Evolutionary conservation across 768 basidiomycete species (phyloP).

Genomic region (Mycena indigotica): DNA sequence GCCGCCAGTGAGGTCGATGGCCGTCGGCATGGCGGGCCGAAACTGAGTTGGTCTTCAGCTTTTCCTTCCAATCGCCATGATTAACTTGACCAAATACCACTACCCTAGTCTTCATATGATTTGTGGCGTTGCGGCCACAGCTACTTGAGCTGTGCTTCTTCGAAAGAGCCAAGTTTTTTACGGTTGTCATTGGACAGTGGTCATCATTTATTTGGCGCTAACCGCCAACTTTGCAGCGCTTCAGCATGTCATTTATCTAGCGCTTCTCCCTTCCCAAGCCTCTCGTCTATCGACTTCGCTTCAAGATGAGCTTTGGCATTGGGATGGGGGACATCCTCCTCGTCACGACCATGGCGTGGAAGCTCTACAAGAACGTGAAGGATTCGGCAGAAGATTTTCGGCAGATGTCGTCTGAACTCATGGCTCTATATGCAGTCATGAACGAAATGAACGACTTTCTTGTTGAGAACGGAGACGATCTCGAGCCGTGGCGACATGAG

Average conservation of each 20-base stretch:
- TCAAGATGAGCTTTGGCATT: conserved; percentile 17
- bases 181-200: too few species aligned
- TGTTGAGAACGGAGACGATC: conserved; percentile 11
- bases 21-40: too few species aligned
- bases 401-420: conserved; percentile 7
- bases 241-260: not conserved
- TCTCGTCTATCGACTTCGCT: not conserved
- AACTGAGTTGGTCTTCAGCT: too few species aligned
- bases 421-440: conserved; percentile 8
- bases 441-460: conserved; percentile 13
- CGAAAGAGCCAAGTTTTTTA: too few species aligned
- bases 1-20: too few species aligned
- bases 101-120: too few species aligned
- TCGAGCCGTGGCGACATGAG: conserved; percentile 14
- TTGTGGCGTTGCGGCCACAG: too few species aligned
- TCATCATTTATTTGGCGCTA: not conserved
- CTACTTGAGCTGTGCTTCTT: too few species aligned
- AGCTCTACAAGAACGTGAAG: conserved; percentile 16
- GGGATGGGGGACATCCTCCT: conserved; percentile 15
- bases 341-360: conserved; percentile 9
- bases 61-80: too few species aligned
- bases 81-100: too few species aligned
- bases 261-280: not conserved
- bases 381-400: conserved; percentile 15
- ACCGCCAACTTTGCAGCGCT: too few species aligned